phyloP scores from a whole-genome alignment of 2,329 filamentous ascomycete species.

The Pseudogymnoascus sp. region DNA sequence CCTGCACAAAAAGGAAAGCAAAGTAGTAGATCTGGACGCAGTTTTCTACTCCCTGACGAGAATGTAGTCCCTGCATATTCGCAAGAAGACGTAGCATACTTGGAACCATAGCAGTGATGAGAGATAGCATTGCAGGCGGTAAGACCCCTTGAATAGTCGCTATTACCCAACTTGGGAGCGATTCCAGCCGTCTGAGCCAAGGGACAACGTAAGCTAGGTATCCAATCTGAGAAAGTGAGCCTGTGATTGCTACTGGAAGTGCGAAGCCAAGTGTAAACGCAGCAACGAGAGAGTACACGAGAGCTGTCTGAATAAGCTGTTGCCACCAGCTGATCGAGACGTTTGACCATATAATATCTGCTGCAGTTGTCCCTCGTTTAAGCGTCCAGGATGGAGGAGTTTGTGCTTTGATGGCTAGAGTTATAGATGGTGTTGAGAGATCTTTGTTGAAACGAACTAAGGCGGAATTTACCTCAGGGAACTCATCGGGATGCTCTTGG shows the following conservation, averaged over 20 bases:
- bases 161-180: constrained; percentile 12
- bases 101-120: constrained; percentile 11
- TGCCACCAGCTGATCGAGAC: constrained; percentile 92
- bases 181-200: constrained; percentile 12
- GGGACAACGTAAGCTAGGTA: constrained; percentile 12
- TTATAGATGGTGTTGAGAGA: constrained; percentile 59
- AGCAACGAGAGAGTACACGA: constrained; percentile 56
- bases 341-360: constrained; percentile 89
- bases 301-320: constrained; percentile 60
- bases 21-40: constrained; percentile 60
- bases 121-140: constrained; percentile 11
- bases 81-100: constrained; percentile 11
- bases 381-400: constrained; percentile 12
- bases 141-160: constrained; percentile 16
- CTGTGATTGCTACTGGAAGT: constrained; percentile 15
- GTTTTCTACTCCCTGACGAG: constrained; percentile 22
- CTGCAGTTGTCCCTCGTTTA: constrained; percentile 64
- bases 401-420: constrained; percentile 31
- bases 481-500: constrained; percentile 71
- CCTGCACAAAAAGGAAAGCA: constrained; percentile 59
- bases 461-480: constrained; percentile 81
- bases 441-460: constrained; percentile 97
- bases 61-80: constrained; percentile 20
- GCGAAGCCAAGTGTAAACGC: constrained; percentile 13
- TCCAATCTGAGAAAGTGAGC: constrained; percentile 15